Percentiles rank a stretch among this genome's conserved stretches.
Conservation (phyloP, 1,284 basidiomycete species). For the Gomphus sp. region DNA sequence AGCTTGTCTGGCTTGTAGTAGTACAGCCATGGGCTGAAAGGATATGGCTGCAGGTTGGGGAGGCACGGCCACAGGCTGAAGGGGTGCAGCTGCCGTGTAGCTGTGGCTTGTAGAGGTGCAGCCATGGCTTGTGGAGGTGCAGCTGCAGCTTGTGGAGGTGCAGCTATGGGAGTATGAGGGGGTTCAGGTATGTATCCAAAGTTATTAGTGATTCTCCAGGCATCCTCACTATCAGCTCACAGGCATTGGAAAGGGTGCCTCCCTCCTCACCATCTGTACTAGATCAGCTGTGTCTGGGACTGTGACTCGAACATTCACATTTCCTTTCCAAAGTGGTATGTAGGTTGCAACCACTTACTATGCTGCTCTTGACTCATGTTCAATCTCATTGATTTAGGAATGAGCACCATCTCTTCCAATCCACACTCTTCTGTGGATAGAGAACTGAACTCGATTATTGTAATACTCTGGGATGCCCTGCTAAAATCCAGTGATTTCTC, state of each 20-base stretch:
- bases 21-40: no score
- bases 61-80: no score
- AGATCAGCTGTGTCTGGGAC: slow-evolving; percentile 32
- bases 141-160: no score
- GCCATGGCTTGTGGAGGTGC: no score
- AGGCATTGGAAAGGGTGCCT: slow-evolving; percentile 42
- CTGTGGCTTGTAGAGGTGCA: no score
- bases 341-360: no score
- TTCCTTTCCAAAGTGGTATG: slow-evolving; percentile 13
- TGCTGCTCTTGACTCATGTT: slow-evolving; percentile 9
- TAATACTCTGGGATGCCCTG: slow-evolving; percentile 65
- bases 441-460: slow-evolving; percentile 17
- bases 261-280: slow-evolving; percentile 54
- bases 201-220: slow-evolving; percentile 4
- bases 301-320: slow-evolving; percentile 32
- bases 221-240: slow-evolving; percentile 2
- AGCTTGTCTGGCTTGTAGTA: no score
- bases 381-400: background rate
- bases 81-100: no score
- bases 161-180: no score
- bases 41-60: no score
- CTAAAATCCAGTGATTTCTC: slow-evolving; percentile 66
- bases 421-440: slow-evolving; percentile 10
- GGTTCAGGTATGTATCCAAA: no score
- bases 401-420: background rate